phyloP scores from a whole-genome alignment of 495 filamentous ascomycete genomes.

The Neurospora sp. region DNA sequence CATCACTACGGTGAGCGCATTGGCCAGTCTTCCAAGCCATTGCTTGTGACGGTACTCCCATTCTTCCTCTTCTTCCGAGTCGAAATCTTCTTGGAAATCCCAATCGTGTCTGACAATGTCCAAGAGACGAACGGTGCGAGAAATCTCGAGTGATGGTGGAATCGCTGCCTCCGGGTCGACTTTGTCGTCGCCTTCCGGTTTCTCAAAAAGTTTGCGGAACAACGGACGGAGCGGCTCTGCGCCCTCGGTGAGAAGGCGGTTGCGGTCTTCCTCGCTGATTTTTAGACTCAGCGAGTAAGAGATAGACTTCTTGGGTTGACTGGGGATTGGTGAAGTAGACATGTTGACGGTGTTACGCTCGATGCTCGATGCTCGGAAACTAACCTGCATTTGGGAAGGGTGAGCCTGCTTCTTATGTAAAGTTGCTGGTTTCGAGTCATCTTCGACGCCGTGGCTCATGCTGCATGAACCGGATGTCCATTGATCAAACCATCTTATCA shows the following conservation, averaged over 20 bases:
- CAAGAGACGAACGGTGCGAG: not conserved
- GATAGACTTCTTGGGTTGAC: not conserved
- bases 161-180: not conserved
- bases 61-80: not conserved
- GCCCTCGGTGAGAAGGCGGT: not conserved
- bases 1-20: not conserved
- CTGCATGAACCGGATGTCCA: not conserved
- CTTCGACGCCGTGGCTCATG: not conserved
- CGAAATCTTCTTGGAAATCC: not conserved
- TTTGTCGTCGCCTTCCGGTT: not conserved
- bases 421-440: not conserved
- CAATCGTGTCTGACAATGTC: not conserved
- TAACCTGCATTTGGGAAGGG: not conserved
- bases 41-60: not conserved
- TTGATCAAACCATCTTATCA: not conserved
- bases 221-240: not conserved
- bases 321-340: not conserved
- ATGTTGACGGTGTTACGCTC: not conserved
- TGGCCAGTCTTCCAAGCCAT: not conserved
- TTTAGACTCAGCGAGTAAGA: not conserved
- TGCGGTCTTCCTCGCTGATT: not conserved
- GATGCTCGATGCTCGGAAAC: not conserved
- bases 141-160: not conserved
- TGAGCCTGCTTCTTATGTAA: not conserved
- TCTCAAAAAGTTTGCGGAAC: not conserved